phyloP scores from a whole-genome alignment of 345 rosid genomes.

The Populus tremula region DNA sequence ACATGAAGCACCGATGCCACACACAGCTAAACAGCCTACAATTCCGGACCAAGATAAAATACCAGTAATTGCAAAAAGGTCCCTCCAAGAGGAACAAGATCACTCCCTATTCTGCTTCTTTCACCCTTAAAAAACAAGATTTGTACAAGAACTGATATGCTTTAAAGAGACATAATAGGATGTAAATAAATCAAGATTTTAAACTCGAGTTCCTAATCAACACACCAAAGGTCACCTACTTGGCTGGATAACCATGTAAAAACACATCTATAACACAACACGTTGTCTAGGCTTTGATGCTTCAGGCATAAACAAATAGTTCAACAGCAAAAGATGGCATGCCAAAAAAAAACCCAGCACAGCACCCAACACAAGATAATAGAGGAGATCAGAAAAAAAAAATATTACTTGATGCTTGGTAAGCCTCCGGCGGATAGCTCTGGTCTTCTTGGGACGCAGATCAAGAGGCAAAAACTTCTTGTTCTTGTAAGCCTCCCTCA shows the following conservation, averaged over 20 bases:
- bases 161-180: background rate
- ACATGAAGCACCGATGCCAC: background rate
- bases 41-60: background rate
- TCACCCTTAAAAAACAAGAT: background rate
- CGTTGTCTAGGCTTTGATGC: background rate
- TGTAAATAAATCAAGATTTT: no score
- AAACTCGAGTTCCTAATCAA: background rate
- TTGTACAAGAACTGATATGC: background rate
- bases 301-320: background rate
- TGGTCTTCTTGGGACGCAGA: constrained; percentile 94
- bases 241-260: background rate
- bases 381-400: background rate
- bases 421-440: constrained; percentile 86
- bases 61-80: background rate
- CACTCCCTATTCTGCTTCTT: background rate
- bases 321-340: background rate
- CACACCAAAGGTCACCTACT: background rate
- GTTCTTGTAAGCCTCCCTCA: constrained; percentile 79
- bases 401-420: constrained; percentile 77
- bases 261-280: background rate
- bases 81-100: background rate
- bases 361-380: background rate
- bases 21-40: background rate
- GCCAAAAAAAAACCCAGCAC: background rate
- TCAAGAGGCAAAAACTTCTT: constrained; percentile 86